Base-by-base conservation (phyloP, 805 yeast species). In the Metschnikowia bowlesiae region DNA sequence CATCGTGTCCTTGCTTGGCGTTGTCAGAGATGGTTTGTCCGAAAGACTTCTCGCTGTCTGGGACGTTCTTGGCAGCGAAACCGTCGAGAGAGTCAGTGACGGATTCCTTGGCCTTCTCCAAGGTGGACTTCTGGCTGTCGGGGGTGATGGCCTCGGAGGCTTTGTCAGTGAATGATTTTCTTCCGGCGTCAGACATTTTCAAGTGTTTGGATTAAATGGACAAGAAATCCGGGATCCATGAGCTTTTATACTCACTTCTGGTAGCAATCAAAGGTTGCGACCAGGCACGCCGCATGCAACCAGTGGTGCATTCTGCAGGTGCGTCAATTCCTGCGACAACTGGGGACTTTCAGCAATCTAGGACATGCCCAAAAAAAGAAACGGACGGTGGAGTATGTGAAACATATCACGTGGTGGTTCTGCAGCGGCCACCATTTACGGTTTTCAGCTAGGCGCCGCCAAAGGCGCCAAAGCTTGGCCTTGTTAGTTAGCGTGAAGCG, bases 121-220 rank as follows among this genome's bases (percentile, higher is more conserved):
- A 67, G 62, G 72, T 69, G 36, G 83, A 61, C 74, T 89, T 89
- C 69, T 85, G 79, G 51, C 79, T 69, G 55, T 89, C 84, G 57
- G 96, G 96, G 58, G 79, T 85, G 39, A 85, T 53, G 39, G 79
- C 63, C 76, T 89, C 96, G 48, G 78, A 51, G 59, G 80, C 71
- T 71, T 88, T 87, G 67, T 85, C 85, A 57, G 83, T 59, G 65
- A 89, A 78, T 66, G 80, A 73, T 75, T 89, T 89, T 85, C 96
- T 86, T 62, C 86, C 88, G 54, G 78, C 64, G 68, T 75, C 74
- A 57, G 74, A 65, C 74, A 69, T 69, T 8, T 49, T 14, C 9
- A n/a, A 39, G 28, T 26, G 14, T 18, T 28, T 16, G 22, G 35
- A 9, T 14, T 9, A 11, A 7, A 43, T 8, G 10, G 18, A 14